Evolutionary conservation across 768 basidiomycete species (phyloP), one percentile per base, ranked within the genome.

Genomic region (Tulasnella sp.): DNA sequence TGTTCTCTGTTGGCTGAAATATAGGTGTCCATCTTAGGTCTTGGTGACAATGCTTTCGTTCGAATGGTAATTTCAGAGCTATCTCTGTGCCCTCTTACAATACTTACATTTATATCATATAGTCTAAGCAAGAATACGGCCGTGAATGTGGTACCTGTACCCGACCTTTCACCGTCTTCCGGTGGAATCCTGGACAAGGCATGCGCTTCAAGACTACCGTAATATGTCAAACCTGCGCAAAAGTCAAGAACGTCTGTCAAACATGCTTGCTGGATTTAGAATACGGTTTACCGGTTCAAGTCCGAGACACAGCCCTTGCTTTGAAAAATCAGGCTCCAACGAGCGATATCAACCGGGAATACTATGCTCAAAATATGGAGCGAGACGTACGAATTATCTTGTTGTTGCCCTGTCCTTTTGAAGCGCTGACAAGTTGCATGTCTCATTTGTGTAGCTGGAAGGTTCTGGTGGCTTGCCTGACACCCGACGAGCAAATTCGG

Each of bases 101-200:
- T 39, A 40, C 71, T 25, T 38, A 68, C 49, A 40, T 75, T 54
- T 72, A 19, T 68, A 7, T 58, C 40, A 9, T 78, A 52, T 54
- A 98, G 97, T 94, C 94, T 7, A 99, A 98, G 84, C 97, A 99
- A 88, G 93, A 96, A 81, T 97, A 93, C 78, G 97, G 96, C 4
- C 88, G 92, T 36, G 95, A 95, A 73, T 99, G 97, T 84, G 98
- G 98, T 79, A 97, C 97, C 73, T 99, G 97, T 82, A 95, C 96
- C 2, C 89, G 97, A 31, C 97, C 94, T 1, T 97, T 96, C 84
- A 97, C 94, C 69, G 92, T 98, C 80, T 99, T 99, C 85, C 92
- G 95, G 52, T 99, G 97, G 97, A 97, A 98, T 81, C 96, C 97
- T 1, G 97, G 97, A 67, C 85, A 90, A 3, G 97, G 96, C 54